These are phyloP conservation scores for Candida sanyiensis DNA, from an alignment of 805 yeast species.

Conservation along the genomic window DNA sequence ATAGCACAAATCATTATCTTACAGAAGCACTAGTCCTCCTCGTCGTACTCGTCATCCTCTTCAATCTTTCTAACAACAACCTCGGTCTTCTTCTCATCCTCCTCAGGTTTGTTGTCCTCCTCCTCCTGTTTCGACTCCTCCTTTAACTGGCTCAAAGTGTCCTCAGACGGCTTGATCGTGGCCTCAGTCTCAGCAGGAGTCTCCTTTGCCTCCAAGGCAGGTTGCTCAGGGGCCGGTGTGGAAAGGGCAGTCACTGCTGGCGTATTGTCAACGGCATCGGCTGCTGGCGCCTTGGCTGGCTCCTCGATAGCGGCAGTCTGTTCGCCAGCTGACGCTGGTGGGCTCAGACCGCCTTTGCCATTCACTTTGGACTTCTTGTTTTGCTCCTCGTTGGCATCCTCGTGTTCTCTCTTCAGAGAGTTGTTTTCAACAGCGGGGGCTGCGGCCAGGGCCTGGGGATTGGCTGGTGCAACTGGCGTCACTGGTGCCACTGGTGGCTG, in stretches of 20 bases:
- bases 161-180: constrained; percentile 23
- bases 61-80: constrained; percentile 34
- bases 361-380: constrained; percentile 10
- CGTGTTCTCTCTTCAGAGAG: constrained; percentile 10
- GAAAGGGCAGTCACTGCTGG: neutral
- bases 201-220: neutral
- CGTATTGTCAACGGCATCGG: neutral
- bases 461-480: neutral
- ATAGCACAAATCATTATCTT: constrained; percentile 4
- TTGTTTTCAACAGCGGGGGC: neutral
- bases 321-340: neutral
- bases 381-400: constrained; percentile 3
- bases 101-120: constrained; percentile 17
- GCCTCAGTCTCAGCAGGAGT: constrained; percentile 12
- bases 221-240: neutral
- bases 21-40: constrained; percentile 27
- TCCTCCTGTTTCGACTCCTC: constrained; percentile 33
- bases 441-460: neutral
- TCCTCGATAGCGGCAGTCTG: neutral
- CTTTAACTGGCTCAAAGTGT: constrained; percentile 25
- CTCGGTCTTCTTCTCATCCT: constrained; percentile 29
- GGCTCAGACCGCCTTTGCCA: neutral
- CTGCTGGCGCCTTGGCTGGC: neutral
- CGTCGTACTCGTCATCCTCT: constrained; percentile 36
- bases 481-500: neutral